Percentiles rank a stretch among this genome's conserved stretches.
Evolutionary conservation across 1,284 basidiomycete species (phyloP).

Genomic region (Heliocybe sulcata): DNA sequence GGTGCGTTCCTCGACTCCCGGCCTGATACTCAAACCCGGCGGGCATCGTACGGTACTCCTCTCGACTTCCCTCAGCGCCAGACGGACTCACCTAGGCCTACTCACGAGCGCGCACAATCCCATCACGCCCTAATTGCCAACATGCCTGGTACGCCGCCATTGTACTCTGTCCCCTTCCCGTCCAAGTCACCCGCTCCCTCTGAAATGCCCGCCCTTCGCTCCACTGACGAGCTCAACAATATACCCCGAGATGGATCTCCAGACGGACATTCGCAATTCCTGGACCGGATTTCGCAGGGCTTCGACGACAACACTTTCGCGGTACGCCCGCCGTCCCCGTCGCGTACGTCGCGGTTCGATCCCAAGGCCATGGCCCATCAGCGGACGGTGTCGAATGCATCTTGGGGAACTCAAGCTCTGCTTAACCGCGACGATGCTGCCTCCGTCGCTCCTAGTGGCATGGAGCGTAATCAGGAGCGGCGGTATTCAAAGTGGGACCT

Average conservation of each 20-base stretch:
- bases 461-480: constrained; percentile 34
- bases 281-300: constrained; percentile 21
- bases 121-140: constrained; percentile 43
- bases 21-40: constrained; percentile 19
- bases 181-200: not conserved
- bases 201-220: not conserved
- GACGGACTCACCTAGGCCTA: constrained; percentile 16
- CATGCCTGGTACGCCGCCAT: constrained; percentile 31
- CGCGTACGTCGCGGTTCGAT: constrained; percentile 64
- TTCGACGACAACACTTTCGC: constrained; percentile 49
- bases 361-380: constrained; percentile 52
- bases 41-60: constrained; percentile 45
- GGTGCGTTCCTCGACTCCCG: constrained; percentile 34
- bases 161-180: constrained; percentile 59
- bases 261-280: constrained; percentile 20
- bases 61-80: constrained; percentile 42
- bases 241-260: constrained; percentile 22
- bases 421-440: constrained; percentile 48
- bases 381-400: constrained; percentile 59
- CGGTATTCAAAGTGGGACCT: constrained; percentile 67
- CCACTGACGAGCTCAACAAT: not conserved
- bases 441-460: constrained; percentile 17
- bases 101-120: constrained; percentile 35
- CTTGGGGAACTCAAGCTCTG: constrained; percentile 55
- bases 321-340: constrained; percentile 47